Percentiles rank a stretch among this genome's conserved stretches.
Evolutionary conservation across 805 yeast species (phyloP).

Genomic region (Saccharomyces jurei): DNA sequence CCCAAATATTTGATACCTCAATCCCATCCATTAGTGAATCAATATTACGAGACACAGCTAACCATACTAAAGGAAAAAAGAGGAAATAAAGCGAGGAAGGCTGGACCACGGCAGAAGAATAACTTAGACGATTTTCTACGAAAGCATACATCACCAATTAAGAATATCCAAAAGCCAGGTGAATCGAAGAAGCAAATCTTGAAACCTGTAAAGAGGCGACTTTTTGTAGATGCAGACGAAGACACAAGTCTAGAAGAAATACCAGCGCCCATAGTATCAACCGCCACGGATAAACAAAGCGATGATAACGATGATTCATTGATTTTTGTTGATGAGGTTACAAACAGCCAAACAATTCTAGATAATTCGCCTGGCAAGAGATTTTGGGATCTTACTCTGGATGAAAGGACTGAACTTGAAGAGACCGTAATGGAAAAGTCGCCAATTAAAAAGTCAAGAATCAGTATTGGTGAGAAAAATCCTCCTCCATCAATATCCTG

Average conservation of each 20-base stretch:
- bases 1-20: constrained; percentile 17
- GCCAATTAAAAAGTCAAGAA: constrained; percentile 9
- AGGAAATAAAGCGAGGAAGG: constrained; percentile 4
- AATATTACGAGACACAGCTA: constrained; percentile 4
- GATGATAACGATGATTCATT: constrained; percentile 15
- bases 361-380: constrained; percentile 1
- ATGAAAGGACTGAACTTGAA: background rate
- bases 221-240: constrained; percentile 18
- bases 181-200: background rate
- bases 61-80: background rate
- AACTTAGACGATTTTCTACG: constrained; percentile 19
- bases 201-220: constrained; percentile 10
- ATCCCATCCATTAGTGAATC: constrained; percentile 9
- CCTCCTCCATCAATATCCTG: background rate
- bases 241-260: background rate
- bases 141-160: constrained; percentile 17
- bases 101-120: constrained; percentile 15
- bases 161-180: constrained; percentile 1
- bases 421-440: constrained; percentile 5
- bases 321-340: constrained; percentile 13
- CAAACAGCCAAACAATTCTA: background rate
- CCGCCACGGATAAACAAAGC: constrained; percentile 1
- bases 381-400: background rate
- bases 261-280: background rate
- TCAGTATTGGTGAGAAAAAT: background rate